Evolutionary conservation across 371 early-diverging fungal species (phyloP).

Genomic region (Zychaea mexicana): DNA sequence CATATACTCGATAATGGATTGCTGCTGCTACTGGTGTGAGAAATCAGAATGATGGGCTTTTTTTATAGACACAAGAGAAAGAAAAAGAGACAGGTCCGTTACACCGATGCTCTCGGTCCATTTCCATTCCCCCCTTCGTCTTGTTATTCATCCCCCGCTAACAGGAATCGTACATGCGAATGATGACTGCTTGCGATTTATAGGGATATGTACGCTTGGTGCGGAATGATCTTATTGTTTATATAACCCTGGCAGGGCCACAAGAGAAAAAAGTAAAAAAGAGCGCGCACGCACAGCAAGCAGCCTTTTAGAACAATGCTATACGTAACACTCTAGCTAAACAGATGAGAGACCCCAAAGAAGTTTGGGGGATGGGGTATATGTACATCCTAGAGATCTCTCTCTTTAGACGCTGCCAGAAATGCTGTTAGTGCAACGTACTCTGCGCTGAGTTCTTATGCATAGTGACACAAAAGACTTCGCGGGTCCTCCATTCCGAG

Average conservation of each 20-base stretch:
- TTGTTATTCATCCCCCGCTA: neutral
- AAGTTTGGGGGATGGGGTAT: too few species aligned
- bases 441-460: too few species aligned
- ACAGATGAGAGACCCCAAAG: too few species aligned
- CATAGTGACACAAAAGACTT: too few species aligned
- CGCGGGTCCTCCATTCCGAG: neutral
- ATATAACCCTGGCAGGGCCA: neutral
- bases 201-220: neutral
- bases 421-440: neutral
- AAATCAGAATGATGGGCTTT: slow-evolving; percentile 1
- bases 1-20: too few species aligned
- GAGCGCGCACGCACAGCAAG: neutral
- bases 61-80: too few species aligned
- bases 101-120: neutral
- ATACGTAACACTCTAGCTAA: too few species aligned
- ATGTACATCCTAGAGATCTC: too few species aligned
- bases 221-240: slow-evolving; percentile 4
- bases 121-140: neutral
- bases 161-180: neutral
- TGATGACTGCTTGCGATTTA: neutral
- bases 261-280: neutral
- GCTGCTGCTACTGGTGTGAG: too few species aligned
- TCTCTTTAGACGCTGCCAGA: too few species aligned
- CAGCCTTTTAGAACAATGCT: too few species aligned
- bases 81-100: neutral